A percentile compares a stretch with the other conserved stretches of the same genome.
phyloP scores from a whole-genome alignment of 75 land plant species.

The Pinus albicaulis region DNA sequence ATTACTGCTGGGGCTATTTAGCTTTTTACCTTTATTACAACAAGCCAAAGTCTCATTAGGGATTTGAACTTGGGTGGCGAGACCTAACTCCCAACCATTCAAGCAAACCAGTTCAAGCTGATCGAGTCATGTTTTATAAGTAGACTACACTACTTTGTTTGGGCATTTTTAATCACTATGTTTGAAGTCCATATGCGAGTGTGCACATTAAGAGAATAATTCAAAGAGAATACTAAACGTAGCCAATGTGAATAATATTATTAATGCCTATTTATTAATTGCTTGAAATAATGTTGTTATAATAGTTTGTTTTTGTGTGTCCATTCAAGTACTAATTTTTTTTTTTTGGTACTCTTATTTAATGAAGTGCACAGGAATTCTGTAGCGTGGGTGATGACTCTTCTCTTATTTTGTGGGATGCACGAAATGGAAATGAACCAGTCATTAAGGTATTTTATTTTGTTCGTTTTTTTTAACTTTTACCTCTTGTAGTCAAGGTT shows the following conservation, averaged over 20 bases:
- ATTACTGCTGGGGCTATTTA: too few species aligned
- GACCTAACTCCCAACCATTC: too few species aligned
- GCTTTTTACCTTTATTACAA: too few species aligned
- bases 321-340: not conserved
- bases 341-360: not conserved
- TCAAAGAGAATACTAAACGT: not conserved
- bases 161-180: not conserved
- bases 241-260: not conserved
- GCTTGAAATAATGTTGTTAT: conserved; percentile 5
- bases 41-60: too few species aligned
- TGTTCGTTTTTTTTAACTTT: too few species aligned
- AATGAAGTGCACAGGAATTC: conserved; percentile 81
- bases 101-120: not conserved
- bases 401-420: conserved; percentile 95
- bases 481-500: too few species aligned
- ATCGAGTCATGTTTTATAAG: not conserved
- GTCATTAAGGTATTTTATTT: conserved; percentile 56
- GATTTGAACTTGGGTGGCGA: too few species aligned
- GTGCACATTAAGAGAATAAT: not conserved
- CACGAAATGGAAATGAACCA: conserved; percentile 73
- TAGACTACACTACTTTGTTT: not conserved
- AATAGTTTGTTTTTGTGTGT: not conserved
- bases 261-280: not conserved
- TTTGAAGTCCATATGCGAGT: not conserved
- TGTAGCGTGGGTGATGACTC: conserved; percentile 99